Evolutionary conservation across 305 asterid species (phyloP).

Genomic region (Withania somnifera): DNA sequence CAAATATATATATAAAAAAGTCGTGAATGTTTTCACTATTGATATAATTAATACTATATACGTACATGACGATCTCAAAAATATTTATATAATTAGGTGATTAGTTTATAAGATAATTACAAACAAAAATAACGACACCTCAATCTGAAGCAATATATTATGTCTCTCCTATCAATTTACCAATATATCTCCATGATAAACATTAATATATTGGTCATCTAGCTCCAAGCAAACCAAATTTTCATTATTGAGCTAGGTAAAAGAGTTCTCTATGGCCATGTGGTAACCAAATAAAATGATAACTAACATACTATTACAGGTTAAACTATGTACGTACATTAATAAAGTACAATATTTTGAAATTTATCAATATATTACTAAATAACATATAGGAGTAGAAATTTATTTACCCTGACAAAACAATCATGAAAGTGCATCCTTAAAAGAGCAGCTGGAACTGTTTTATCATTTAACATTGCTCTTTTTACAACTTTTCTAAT

Average conservation of each 20-base stretch:
- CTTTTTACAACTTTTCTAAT: constrained; percentile 27
- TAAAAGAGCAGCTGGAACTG: constrained; percentile 32
- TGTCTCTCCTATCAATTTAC: fast-evolving
- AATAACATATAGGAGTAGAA: neutral
- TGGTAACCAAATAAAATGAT: neutral
- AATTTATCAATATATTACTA: neutral
- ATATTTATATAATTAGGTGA: too few relatives aligned
- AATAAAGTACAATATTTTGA: too few relatives aligned
- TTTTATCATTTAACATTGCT: constrained; percentile 28
- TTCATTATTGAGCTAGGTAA: neutral
- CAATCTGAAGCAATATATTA: too few relatives aligned
- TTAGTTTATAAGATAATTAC: neutral
- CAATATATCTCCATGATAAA: neutral
- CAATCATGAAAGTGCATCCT: constrained; percentile 39
- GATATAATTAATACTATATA: too few relatives aligned
- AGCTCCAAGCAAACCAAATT: neutral
- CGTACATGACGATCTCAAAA: too few relatives aligned
- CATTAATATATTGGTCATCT: neutral
- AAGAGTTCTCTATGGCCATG: neutral
- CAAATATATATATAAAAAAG: too few relatives aligned
- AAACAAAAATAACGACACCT: neutral
- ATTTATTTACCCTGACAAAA: constrained; percentile 22
- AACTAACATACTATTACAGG: neutral
- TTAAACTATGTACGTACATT: neutral
- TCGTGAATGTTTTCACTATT: too few relatives aligned